Conservation (phyloP, 2,329 filamentous ascomycete genomes). For the Neofusicoccum parvum region DNA sequence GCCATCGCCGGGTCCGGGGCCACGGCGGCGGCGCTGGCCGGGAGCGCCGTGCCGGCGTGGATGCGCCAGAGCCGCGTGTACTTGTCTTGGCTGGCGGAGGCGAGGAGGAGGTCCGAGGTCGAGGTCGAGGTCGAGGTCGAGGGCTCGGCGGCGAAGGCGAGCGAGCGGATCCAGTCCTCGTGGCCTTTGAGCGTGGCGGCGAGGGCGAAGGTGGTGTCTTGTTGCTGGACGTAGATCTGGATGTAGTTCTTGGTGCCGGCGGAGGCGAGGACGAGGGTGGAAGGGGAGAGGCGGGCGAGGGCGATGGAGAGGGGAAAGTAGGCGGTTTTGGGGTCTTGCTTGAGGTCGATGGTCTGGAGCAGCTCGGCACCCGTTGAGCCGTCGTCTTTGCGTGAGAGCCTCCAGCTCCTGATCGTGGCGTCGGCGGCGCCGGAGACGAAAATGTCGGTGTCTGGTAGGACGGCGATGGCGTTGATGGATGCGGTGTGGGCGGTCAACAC, state of each 20-base stretch:
- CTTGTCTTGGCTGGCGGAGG: constrained; percentile 95
- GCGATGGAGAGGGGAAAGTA: constrained; percentile 83
- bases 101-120: constrained; percentile 73
- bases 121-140: constrained; percentile 48
- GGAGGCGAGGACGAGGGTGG: constrained; percentile 72
- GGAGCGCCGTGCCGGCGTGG: constrained; percentile 68
- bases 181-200: constrained; percentile 83
- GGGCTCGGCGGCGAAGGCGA: constrained; percentile 67
- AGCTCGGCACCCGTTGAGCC: constrained; percentile 31
- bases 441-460: constrained; percentile 47
- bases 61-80: constrained; percentile 94
- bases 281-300: constrained; percentile 61
- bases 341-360: constrained; percentile 34
- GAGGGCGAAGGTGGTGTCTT: constrained; percentile 60
- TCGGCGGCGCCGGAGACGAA: constrained; percentile 66
- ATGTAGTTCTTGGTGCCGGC: constrained; percentile 82
- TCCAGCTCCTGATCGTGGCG: constrained; percentile 69
- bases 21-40: constrained; percentile 54
- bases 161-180: constrained; percentile 89
- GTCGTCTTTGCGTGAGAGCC: constrained; percentile 47
- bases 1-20: constrained; percentile 59
- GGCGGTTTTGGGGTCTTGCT: constrained; percentile 65
- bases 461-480: constrained; percentile 68
- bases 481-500: constrained; percentile 69
- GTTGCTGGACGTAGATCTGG: constrained; percentile 71